Conservation (phyloP, 2,329 filamentous ascomycete species). For the Colletotrichum godetiae region DNA sequence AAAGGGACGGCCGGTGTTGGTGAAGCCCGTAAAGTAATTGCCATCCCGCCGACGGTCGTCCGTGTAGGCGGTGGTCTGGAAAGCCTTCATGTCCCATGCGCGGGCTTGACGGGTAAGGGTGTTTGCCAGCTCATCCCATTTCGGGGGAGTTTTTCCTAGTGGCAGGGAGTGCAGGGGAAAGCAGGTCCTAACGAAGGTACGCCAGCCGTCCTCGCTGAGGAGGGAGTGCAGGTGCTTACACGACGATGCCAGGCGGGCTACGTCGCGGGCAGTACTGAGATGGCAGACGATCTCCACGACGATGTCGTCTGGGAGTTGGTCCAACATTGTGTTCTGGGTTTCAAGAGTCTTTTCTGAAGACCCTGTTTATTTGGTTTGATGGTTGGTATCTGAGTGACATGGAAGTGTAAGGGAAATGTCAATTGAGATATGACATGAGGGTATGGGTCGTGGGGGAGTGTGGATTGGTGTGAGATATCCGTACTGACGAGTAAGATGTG, state of each 20-base stretch:
- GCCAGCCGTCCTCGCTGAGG: constrained; percentile 59
- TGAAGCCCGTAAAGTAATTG: constrained; percentile 29
- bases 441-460: neutral
- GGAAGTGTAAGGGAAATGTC: neutral
- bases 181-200: constrained; percentile 56
- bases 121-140: constrained; percentile 55
- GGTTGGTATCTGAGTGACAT: constrained; percentile 21
- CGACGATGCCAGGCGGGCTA: constrained; percentile 53
- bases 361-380: constrained; percentile 18
- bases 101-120: constrained; percentile 62
- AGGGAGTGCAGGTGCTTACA: constrained; percentile 53
- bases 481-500: constrained; percentile 11
- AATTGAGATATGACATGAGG: neutral
- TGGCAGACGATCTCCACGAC: constrained; percentile 60
- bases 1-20: constrained; percentile 43
- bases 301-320: constrained; percentile 61
- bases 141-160: constrained; percentile 33
- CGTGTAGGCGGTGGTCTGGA: constrained; percentile 41
- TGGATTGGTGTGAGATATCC: neutral
- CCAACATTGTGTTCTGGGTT: constrained; percentile 41
- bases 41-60: constrained; percentile 42
- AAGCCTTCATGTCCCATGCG: constrained; percentile 63
- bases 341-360: constrained; percentile 8
- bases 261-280: constrained; percentile 60
- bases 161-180: constrained; percentile 56